Evolutionary conservation across 345 rosid genomes (phyloP), one percentile per base, ranked within the genome.

Genomic region (Bruguiera gymnorhiza): DNA sequence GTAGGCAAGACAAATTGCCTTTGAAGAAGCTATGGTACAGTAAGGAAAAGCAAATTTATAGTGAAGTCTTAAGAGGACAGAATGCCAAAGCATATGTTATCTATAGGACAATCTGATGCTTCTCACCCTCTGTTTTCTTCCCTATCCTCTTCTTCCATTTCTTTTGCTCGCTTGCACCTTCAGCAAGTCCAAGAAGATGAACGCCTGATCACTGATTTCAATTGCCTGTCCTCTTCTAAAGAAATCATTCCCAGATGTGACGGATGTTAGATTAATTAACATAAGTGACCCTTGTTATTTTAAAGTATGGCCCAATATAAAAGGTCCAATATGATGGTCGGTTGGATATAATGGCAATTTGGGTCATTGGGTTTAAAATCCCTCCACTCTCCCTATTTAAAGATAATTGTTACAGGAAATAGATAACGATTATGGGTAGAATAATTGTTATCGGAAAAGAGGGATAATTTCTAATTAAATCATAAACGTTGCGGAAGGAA

Each of bases 171-270:
- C 19, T 27, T 50, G 13, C 66, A 6, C 27, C 64, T 24, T 59
- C 29, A 73, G 68, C 68, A 73, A 52, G 68, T 73, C 77, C 77
- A 73, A 18, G 77, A 73, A 52, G 72, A 36, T 37, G 77, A 73
- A 43, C 58, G 58, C 81, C 85, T 88, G 51, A 81, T 59, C 36
- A 79, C 61, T 56, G 87, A 84, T 79, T 84, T 86, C 75, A 83
- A 78, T 68, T 76, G 84, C 78, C 76, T 88, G 69, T 88, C 89
- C 79, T 86, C 86, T 73, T 86, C 89, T 62, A 88, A 69, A 52
- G 92, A 78, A 57, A 88, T 81, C 86, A 88, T 82, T 32, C 88
- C 88, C 65, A 86, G 71, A 74, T 82, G 88, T 2, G 92, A 82
- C 29, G 92, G 88, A 74, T 86, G n/a, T n/a, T n/a, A n/a, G n/a